phyloP scores from a whole-genome alignment of 352 stramenopile genomes.

The Phytophthora agathidicida region DNA sequence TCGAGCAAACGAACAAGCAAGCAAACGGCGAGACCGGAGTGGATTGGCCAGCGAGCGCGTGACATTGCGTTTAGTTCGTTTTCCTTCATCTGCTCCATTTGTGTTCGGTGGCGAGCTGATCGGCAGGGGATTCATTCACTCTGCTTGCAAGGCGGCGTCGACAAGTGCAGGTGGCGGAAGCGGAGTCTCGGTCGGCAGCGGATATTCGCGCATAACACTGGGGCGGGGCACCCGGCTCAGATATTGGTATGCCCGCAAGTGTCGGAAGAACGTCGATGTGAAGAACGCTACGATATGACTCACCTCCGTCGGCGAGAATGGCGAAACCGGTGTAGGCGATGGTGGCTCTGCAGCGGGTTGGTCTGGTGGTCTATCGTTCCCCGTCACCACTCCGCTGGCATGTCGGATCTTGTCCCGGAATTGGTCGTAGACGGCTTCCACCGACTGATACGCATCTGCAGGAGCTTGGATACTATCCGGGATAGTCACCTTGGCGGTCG shows the following conservation, averaged over 20 bases:
- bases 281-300: constrained; percentile 71
- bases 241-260: constrained; percentile 74
- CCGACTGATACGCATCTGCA: constrained; percentile 21
- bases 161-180: constrained; percentile 44
- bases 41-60: constrained; percentile 13
- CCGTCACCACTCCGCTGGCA: constrained; percentile 8
- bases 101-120: constrained; percentile 15
- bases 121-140: constrained; percentile 5
- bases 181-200: constrained; percentile 56
- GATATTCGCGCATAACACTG: constrained; percentile 34
- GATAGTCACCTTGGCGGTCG: neutral
- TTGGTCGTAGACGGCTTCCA: constrained; percentile 46
- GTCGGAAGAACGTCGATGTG: constrained; percentile 70
- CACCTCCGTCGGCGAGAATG: constrained; percentile 49
- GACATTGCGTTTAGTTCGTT: constrained; percentile 30
- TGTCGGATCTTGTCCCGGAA: constrained; percentile 40
- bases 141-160: constrained; percentile 16
- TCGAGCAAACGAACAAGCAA: constrained; percentile 18
- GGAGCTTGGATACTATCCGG: neutral
- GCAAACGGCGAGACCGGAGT: neutral
- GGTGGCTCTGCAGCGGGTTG: neutral
- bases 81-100: constrained; percentile 11
- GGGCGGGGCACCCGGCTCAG: constrained; percentile 22
- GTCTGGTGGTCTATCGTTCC: neutral
- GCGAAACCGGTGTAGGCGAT: neutral